phyloP scores from a whole-genome alignment of 2,329 filamentous ascomycete genomes.

The Arthrobotrys iridis region DNA sequence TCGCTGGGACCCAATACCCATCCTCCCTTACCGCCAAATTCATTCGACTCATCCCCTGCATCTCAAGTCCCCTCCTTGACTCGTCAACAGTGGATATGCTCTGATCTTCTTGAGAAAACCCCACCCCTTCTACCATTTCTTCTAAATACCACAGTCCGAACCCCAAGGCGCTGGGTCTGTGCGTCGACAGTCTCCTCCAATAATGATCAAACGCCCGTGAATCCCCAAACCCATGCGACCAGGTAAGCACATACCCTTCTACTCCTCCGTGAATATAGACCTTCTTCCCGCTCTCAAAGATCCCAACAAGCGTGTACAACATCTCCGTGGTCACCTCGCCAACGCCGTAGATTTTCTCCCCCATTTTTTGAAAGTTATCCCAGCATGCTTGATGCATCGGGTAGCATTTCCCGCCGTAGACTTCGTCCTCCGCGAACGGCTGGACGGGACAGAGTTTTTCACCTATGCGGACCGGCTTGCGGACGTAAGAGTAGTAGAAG shows the following conservation, averaged over 20 bases:
- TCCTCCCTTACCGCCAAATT: background rate
- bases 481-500: background rate
- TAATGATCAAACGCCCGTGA: background rate
- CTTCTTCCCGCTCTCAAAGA: background rate
- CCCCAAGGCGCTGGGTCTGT: too few relatives aligned
- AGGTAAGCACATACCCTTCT: background rate
- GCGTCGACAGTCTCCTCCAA: too few relatives aligned
- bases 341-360: background rate
- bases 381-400: constrained; percentile 3
- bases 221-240: background rate
- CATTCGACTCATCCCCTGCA: background rate
- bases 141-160: background rate
- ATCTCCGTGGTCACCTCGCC: background rate
- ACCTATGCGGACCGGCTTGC: background rate
- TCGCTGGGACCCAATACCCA: constrained; percentile 6
- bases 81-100: background rate
- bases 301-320: background rate
- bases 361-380: background rate
- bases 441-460: background rate
- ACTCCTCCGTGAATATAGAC: background rate
- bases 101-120: background rate
- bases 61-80: background rate
- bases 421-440: background rate
- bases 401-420: constrained; percentile 23
- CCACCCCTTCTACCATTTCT: background rate